Percentiles rank a stretch among this genome's conserved stretches.
phyloP scores from a whole-genome alignment of 208 protist species.

The Leishmania aethiopica region DNA sequence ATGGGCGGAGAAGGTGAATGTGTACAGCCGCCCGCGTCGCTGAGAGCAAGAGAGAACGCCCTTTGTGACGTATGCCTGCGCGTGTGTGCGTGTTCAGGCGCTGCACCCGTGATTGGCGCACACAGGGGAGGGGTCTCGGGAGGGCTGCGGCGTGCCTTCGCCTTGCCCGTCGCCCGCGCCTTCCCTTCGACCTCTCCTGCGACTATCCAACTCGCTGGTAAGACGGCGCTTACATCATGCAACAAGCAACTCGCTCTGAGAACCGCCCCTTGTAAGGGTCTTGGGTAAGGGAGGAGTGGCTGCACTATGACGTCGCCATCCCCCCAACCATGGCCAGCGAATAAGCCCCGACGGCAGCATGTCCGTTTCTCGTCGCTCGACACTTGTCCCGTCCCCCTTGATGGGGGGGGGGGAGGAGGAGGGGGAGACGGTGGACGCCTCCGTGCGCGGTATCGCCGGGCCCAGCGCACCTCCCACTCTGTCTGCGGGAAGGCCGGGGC shows the following conservation, averaged over 20 bases:
- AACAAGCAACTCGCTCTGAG: not conserved
- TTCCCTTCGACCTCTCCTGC: not conserved
- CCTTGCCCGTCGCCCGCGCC: not conserved
- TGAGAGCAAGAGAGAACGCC: not conserved
- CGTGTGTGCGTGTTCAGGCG: not conserved
- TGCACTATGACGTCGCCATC: not conserved
- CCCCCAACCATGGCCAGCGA: not conserved
- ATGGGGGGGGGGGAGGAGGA: not conserved
- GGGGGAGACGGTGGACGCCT: not conserved
- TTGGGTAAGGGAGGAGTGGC: not conserved
- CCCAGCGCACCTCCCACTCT: not conserved
- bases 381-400: not conserved
- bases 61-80: not conserved
- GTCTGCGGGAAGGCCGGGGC: not conserved
- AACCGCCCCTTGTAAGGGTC: not conserved
- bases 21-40: slow-evolving; percentile 30
- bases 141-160: not conserved
- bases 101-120: not conserved
- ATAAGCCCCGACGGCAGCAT: not conserved
- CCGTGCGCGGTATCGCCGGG: not conserved
- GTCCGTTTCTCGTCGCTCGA: not conserved
- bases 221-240: not conserved
- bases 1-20: slow-evolving; percentile 57
- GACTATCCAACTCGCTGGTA: not conserved
- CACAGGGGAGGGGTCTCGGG: not conserved